phyloP scores from a whole-genome alignment of 352 stramenopile genomes.

The Pythium monospermum region DNA sequence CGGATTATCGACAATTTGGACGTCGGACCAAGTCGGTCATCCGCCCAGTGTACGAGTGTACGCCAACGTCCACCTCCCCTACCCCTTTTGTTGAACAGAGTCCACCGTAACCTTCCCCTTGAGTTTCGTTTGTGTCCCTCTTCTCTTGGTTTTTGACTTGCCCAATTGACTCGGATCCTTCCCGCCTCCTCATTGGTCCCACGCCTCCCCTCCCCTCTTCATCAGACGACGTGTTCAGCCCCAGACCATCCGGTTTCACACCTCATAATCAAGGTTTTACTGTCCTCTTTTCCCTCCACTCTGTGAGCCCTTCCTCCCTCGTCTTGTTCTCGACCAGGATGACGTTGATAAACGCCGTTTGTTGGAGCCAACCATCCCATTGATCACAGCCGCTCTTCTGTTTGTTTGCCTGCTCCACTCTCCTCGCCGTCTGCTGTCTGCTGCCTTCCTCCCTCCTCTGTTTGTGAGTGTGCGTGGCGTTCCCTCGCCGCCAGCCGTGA shows the following conservation, averaged over 20 bases:
- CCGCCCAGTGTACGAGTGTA: too few species aligned
- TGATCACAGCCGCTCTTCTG: not conserved
- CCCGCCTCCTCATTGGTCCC: slow-evolving; percentile 7
- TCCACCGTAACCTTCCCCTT: too few species aligned
- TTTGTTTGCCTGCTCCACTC: slow-evolving; percentile 6
- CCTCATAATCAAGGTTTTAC: slow-evolving; percentile 14
- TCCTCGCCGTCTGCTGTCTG: not conserved
- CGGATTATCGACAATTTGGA: not conserved
- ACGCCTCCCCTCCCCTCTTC: not conserved
- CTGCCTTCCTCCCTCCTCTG: not conserved
- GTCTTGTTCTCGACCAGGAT: slow-evolving; percentile 1
- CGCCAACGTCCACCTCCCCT: too few species aligned
- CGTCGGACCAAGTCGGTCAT: too few species aligned
- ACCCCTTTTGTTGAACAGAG: too few species aligned
- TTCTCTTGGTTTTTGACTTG: too few species aligned
- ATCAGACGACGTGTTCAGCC: not conserved
- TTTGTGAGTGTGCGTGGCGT: not conserved
- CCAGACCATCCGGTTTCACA: slow-evolving; percentile 4
- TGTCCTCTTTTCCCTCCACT: not conserved
- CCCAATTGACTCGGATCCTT: not conserved
- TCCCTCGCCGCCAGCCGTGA: not conserved
- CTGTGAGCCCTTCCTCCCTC: not conserved
- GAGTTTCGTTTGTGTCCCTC: too few species aligned
- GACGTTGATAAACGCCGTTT: slow-evolving; percentile 12
- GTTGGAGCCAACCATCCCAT: slow-evolving; percentile 16